These are phyloP conservation scores for Phytophthora ohioensis DNA, from an alignment of 352 stramenopile genomes.

Conservation along the genomic window DNA sequence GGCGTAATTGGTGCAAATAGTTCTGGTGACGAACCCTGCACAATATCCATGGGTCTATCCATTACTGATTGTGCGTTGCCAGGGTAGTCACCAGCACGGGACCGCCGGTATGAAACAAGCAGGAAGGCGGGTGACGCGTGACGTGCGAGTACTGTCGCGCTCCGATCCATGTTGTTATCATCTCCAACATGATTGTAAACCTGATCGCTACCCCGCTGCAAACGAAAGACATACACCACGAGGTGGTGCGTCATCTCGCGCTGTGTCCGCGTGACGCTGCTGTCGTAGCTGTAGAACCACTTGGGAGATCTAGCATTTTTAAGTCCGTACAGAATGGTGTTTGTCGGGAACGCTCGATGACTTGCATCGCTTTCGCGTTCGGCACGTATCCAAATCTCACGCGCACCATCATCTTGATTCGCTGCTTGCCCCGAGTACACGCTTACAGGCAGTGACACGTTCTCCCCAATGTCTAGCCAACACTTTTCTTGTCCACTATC, in stretches of 20 bases:
- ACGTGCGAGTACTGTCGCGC: constrained; percentile 34
- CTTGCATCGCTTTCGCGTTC: constrained; percentile 17
- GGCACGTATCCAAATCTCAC: constrained; percentile 38
- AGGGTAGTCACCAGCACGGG: constrained; percentile 4
- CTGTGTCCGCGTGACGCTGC: constrained; percentile 48
- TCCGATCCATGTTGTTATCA: not conserved
- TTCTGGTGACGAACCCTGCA: too few species aligned
- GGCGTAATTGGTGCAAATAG: too few species aligned
- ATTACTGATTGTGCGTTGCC: not conserved
- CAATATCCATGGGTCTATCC: too few species aligned
- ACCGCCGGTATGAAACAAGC: constrained; percentile 51
- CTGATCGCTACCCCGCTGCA: not conserved
- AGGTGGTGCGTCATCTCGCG: constrained; percentile 54
- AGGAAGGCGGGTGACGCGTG: constrained; percentile 44
- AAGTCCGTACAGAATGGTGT: constrained; percentile 41
- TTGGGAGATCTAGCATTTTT: constrained; percentile 52
- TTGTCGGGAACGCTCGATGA: constrained; percentile 15
- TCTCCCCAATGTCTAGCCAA: constrained; percentile 2
- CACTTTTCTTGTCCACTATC: not conserved
- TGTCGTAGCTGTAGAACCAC: constrained; percentile 63
- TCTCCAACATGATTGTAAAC: too few species aligned
- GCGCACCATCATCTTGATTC: not conserved
- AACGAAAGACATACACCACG: constrained; percentile 38
- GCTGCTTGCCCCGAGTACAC: too few species aligned
- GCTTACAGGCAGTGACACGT: not conserved